Percentiles rank a stretch among this genome's conserved stretches.
These are phyloP conservation scores for Fagus crenata DNA, from an alignment of 306 rosid genomes.

Conservation along the genomic window DNA sequence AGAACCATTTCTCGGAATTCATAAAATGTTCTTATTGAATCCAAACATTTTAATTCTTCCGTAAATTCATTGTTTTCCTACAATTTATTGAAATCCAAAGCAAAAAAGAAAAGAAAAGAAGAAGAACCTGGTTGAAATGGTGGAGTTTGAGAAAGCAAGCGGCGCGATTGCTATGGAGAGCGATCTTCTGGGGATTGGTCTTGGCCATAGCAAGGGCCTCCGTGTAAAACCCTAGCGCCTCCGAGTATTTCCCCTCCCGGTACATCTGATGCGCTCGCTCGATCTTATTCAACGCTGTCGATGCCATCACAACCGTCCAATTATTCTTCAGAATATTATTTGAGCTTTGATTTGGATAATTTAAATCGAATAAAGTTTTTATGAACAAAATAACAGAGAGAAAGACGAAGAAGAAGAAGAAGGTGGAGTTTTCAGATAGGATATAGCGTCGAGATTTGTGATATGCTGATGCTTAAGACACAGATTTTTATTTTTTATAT, in stretches of 20 bases:
- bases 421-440: neutral
- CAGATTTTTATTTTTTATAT: no score
- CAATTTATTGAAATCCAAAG: no score
- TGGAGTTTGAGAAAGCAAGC: constrained; percentile 92
- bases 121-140: constrained; percentile 66
- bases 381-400: no score
- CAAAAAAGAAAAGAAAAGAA: neutral
- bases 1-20: no score
- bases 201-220: constrained; percentile 73
- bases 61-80: no score
- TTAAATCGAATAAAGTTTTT: no score
- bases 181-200: constrained; percentile 73
- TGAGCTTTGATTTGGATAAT: neutral
- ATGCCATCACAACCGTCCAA: constrained; percentile 35
- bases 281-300: constrained; percentile 67
- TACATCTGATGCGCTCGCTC: constrained; percentile 87
- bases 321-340: no score
- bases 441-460: no score
- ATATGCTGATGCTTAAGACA: no score
- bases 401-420: neutral
- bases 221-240: constrained; percentile 81
- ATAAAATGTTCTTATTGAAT: no score
- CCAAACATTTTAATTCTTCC: no score
- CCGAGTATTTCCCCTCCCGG: constrained; percentile 72
- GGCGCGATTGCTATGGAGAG: constrained; percentile 84